Evolutionary conservation across 257 asterid species (phyloP), one percentile per base, ranked within the genome.

Genomic region (Handroanthus guayacan): DNA sequence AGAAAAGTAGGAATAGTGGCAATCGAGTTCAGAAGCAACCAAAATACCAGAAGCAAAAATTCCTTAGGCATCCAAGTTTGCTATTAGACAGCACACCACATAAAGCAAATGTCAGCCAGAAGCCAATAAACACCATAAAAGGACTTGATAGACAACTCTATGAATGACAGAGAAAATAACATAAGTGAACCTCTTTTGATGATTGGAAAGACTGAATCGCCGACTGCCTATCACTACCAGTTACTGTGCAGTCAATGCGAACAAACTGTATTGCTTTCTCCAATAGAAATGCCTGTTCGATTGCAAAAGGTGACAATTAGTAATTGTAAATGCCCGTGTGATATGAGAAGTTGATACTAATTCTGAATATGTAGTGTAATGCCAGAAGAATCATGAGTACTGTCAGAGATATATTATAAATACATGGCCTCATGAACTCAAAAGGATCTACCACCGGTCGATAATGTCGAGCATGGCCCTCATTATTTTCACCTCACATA

Each of bases 161-260:
- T 6, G 20, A 44, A 63, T 60, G 51, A 57, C 51, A 62, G 44
- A 77, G 62, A 74, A 77, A 50, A 68, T 69, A 79, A 72, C 54
- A 67, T 61, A 79, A 57, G 39, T 72, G 0, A 73, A 89, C 98
- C 99, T 93, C 87, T 75, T 82, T 82, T 70, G 92, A 91, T 37
- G 86, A 87, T 77, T 92, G 99, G 82, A 95, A 95, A 73, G 91
- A 82, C 76, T 82, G 88, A 72, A 92, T 88, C 69, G 96, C 97
- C 48, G 79, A 75, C 84, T 91, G 89, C 74, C 99, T 86, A 60
- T 95, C 98, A 18, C 55, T 55, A 70, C 96, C 83, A 47, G 86
- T 79, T 72, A 86, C 62, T 16, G 86, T 81, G 83, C 96, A 88
- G 79, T 95, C 98, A 83, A 95, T 86, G 37, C 98, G 98, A 71